Base-by-base conservation (phyloP, 1,284 basidiomycete species). In the Rhodotorula sp. region DNA sequence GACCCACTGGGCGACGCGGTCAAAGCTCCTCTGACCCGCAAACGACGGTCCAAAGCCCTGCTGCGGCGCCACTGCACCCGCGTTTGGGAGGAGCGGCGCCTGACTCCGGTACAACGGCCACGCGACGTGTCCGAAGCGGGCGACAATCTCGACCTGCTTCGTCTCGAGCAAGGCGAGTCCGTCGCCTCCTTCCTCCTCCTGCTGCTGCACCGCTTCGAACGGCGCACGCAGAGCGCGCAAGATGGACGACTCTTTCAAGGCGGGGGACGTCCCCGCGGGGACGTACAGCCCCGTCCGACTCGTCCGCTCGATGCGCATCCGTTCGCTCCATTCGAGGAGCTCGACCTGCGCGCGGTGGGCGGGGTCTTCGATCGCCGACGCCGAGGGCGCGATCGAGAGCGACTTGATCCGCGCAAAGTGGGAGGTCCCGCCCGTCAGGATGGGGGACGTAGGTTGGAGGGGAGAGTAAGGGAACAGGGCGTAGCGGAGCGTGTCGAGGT, bases 91-190 rank as follows among this genome's bases (percentile, higher is more conserved):
- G 29, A 29, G 34, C 20, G 23, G 26, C 18, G 46, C 46, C 29
- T 29, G 29, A 26, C 47, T 18, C 48, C 52, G 51, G 20, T 65
- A 72, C 34, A 67, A 14, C n/a, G 75, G 75, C 67, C 69, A 75
- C 5, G 61, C 56, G 7, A 76, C 64, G 29, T 74, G 73, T 18
- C 75, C 75, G 20, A 72, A 65, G 26, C 60, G 34, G 10, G 69
- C 75, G 43, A 34, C 51, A 57, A 76, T 20, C 12, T 65, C 65
- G 48, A 67, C 62, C 57, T 63, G 56, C n/a, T 47, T 58, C 5
- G 26, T 51, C 12, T 46, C 51, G 52, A 56, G 54, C 29, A 56
- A 18, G 26, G 23, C 16, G 26, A 16, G n/a, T 5, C 54, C 54
- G 29, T 56, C 39, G 8, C 10, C 51, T 43, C 15, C 39, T 34